These are phyloP conservation scores for Vigna unguiculata DNA, from an alignment of 306 rosid species.

Conservation along the genomic window DNA sequence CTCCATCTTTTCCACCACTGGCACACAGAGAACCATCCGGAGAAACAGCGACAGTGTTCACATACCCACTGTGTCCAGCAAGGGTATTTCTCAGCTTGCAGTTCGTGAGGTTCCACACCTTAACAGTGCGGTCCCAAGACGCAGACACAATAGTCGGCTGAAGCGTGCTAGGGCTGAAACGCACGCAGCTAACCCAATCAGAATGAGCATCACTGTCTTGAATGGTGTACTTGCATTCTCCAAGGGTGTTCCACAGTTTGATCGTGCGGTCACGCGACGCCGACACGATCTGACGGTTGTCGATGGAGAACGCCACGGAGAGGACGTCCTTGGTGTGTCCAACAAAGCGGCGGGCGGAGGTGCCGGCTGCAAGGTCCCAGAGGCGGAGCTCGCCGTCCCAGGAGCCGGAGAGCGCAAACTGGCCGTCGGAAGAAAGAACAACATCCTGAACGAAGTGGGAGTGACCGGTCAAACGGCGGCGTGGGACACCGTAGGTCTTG, in stretches of 20 bases:
- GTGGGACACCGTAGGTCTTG: constrained; percentile 89
- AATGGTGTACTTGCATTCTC: constrained; percentile 95
- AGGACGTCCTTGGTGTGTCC: constrained; percentile 97
- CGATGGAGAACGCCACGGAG: constrained; percentile 92
- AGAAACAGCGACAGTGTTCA: constrained; percentile 93
- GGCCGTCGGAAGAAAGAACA: constrained; percentile 96
- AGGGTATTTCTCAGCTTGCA: constrained; percentile 84
- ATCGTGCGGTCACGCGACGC: constrained; percentile 98
- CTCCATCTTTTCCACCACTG: constrained; percentile 94
- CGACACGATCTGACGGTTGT: constrained; percentile 97
- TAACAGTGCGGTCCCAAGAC: constrained; percentile 64
- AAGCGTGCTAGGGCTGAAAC: constrained; percentile 75
- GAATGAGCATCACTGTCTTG: constrained; percentile 76
- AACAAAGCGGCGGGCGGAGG: constrained; percentile 85
- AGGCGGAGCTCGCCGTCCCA: constrained; percentile 99
- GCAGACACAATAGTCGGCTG: constrained; percentile 95
- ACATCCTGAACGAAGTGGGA: constrained; percentile 93
- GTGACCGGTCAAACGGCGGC: constrained; percentile 92
- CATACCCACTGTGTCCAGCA: constrained; percentile 81
- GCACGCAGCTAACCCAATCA: constrained; percentile 93
- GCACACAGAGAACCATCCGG: constrained; percentile 97
- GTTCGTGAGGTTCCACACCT: constrained; percentile 88
- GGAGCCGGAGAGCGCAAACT: constrained; percentile 97
- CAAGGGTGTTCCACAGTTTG: constrained; percentile 97
- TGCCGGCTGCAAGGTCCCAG: constrained; percentile 87